phyloP scores from a whole-genome alignment of 140 eudicot genomes.

The Erigeron philadelphicus region DNA sequence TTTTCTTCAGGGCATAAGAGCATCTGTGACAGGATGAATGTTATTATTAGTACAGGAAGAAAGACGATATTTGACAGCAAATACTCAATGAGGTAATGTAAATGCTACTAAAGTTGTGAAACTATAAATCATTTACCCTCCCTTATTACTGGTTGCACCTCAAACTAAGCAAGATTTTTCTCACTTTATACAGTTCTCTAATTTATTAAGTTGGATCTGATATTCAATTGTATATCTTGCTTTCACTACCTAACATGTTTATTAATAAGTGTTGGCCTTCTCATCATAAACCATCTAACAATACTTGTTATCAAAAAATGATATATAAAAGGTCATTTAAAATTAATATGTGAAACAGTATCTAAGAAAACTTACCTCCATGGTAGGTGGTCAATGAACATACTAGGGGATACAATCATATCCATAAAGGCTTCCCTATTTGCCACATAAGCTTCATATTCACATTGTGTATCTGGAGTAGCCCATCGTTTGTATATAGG shows the following conservation, averaged over 20 bases:
- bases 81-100: not conserved
- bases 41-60: not conserved
- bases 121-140: no score
- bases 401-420: conserved; percentile 55
- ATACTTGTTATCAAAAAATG: not conserved
- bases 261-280: no score
- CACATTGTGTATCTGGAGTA: conserved; percentile 23
- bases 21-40: conserved; percentile 31
- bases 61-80: not conserved
- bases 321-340: not conserved
- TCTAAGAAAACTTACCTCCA: conserved; percentile 47
- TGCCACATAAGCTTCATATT: conserved; percentile 53
- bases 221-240: not conserved
- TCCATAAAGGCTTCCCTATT: conserved; percentile 61
- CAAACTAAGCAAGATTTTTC: no score
- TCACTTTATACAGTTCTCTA: not conserved
- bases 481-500: conserved; percentile 54
- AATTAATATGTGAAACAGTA: not conserved
- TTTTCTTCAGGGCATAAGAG: conserved; percentile 37
- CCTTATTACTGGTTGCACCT: no score
- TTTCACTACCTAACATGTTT: not conserved
- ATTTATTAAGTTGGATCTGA: not conserved
- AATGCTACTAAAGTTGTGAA: not conserved
- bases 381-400: conserved; percentile 79
- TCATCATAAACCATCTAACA: not conserved